Base-by-base conservation (phyloP, 2,329 filamentous ascomycete genomes). In the Gremmenia infestans region DNA sequence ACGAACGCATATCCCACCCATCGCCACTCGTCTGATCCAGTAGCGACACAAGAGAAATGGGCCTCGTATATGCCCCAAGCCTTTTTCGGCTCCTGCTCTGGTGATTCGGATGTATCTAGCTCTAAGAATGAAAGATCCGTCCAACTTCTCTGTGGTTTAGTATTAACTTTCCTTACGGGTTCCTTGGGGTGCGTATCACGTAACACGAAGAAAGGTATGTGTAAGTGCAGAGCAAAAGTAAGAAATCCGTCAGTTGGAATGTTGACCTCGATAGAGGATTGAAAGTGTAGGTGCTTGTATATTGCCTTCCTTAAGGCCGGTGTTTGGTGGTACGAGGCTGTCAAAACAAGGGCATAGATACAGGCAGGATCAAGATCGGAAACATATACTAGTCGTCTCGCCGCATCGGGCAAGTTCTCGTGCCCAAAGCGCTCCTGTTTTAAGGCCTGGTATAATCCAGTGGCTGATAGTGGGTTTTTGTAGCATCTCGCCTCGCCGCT, bases 1-100 rank as follows among this genome's bases (percentile, higher is more conserved):
- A 52, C 52, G 19, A 57, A 55, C 6, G 47, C 52, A 23, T 57
- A 57, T 19, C 15, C 55, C 8, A 42, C 42, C 52, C 52, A 57
- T 9, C 40, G 40, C 52, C 39, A 54, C 6, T 57, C 48, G 25
- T 55, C 45, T 4, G 42, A 23, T 15, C 55, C 55, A 15, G 52
- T 54, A 36, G 52, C 39, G 17, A 54, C 40, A 48, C 47, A 47
- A 23, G 55, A 57, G 14, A 55, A 19, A 28, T 57, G 55, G 17
- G 52, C 52, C 22, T 57, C 46, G 3, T 51, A 48, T 3, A 56
- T 37, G 3, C 51, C 22, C 51, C 51, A 36, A 11, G 7, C 17
- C 25, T 37, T 19, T n/a, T 39, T 53, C 6, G 28, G 4, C 6
- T 11, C 14, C 11, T 14, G n/a, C 3, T 5, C 11, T 4, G 8